These are phyloP conservation scores for Phragmites australis DNA, from an alignment of 176 grass and related monocot species.

Conservation along the genomic window DNA sequence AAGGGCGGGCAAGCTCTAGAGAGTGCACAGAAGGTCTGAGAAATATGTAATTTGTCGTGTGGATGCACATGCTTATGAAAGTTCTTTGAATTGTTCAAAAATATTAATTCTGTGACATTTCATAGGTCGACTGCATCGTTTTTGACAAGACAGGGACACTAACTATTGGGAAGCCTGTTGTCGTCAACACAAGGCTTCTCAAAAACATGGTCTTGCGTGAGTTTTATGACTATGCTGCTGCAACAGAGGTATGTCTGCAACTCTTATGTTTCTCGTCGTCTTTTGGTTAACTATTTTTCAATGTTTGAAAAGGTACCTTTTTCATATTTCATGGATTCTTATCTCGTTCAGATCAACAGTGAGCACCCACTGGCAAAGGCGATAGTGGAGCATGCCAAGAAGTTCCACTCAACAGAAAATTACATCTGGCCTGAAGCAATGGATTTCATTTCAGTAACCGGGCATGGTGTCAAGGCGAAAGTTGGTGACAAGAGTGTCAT, in stretches of 20 bases:
- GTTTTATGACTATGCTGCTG: slow-evolving; percentile 70
- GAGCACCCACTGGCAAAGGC: slow-evolving; percentile 92
- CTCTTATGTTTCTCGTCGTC: background rate
- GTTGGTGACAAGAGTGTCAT: slow-evolving; percentile 53
- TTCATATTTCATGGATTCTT: slow-evolving; percentile 11
- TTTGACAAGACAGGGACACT: slow-evolving; percentile 97
- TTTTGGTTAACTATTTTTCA: background rate
- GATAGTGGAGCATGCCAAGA: slow-evolving; percentile 75
- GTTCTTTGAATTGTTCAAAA: slow-evolving; percentile 17
- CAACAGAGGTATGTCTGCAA: slow-evolving; percentile 60
- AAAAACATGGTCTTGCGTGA: slow-evolving; percentile 82
- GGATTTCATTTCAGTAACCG: slow-evolving; percentile 79
- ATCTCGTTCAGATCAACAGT: slow-evolving; percentile 67
- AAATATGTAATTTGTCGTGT: background rate
- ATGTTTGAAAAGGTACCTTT: background rate
- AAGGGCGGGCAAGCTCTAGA: slow-evolving; percentile 95
- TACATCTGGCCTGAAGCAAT: slow-evolving; percentile 64
- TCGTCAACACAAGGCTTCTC: slow-evolving; percentile 73
- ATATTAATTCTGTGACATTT: background rate
- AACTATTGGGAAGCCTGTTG: slow-evolving; percentile 78
- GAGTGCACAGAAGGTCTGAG: slow-evolving; percentile 79
- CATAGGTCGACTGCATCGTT: slow-evolving; percentile 82
- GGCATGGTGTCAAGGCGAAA: slow-evolving; percentile 69
- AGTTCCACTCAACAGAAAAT: slow-evolving; percentile 57
- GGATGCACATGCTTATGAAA: background rate